A percentile compares a stretch with the other conserved stretches of the same genome.
Evolutionary conservation across 768 basidiomycete species (phyloP).

Genomic region (Boletus subcaerulescens): DNA sequence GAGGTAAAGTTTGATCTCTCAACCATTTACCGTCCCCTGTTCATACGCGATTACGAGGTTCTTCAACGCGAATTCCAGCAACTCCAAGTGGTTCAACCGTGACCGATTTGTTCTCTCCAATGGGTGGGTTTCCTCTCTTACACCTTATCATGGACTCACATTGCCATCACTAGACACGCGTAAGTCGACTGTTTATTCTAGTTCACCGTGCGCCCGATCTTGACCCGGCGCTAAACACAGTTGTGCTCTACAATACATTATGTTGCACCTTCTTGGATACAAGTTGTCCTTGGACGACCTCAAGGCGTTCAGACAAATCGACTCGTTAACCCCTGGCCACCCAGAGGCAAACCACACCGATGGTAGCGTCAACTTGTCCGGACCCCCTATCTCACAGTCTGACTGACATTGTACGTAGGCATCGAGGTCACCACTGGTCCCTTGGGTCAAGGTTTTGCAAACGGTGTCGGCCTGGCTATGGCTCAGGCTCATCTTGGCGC

Average conservation of each 20-base stretch:
- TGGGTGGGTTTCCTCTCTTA: conserved; percentile 49
- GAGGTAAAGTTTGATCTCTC: conserved; percentile 39
- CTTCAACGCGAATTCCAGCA: conserved; percentile 85
- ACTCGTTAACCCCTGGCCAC: conserved; percentile 90
- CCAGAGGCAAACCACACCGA: conserved; percentile 75
- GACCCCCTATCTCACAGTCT: conserved; percentile 5
- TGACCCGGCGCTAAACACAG: conserved; percentile 37
- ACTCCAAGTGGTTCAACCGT: conserved; percentile 92
- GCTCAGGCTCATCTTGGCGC: conserved; percentile 89
- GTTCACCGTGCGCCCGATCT: neutral
- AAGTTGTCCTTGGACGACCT: conserved; percentile 90
- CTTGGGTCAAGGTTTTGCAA: conserved; percentile 91
- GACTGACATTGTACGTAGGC: conserved; percentile 35
- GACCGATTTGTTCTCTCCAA: conserved; percentile 97
- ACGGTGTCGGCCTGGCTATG: conserved; percentile 91
- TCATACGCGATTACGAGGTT: conserved; percentile 45
- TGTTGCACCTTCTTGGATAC: conserved; percentile 91
- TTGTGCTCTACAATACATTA: conserved; percentile 90
- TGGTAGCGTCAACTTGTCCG: conserved; percentile 34
- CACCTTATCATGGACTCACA: conserved; percentile 8
- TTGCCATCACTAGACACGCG: conserved; percentile 57
- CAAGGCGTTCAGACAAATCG: conserved; percentile 88
- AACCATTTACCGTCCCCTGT: neutral
- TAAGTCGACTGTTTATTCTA: conserved; percentile 36
- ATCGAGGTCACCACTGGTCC: conserved; percentile 95